phyloP scores from a whole-genome alignment of 1,139 yeast species.

The Debaryomyces nepalensis region DNA sequence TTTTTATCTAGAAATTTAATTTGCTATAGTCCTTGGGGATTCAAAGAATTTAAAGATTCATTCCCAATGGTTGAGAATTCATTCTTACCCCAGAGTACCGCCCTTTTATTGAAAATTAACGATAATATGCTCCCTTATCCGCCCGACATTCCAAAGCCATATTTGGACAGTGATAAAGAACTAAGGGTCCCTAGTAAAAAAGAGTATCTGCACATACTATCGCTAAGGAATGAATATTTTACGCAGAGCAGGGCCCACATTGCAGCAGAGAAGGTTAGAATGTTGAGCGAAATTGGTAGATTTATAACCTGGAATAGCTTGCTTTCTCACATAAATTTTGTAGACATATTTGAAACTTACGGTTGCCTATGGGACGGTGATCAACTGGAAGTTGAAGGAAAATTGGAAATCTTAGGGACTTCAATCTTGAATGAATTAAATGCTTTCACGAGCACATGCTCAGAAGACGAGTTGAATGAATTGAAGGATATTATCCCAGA shows the following conservation, averaged over 20 bases:
- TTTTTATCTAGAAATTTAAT: slow-evolving; percentile 11
- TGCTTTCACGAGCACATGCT: slow-evolving; percentile 25
- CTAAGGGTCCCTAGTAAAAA: slow-evolving; percentile 40
- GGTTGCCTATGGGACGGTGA: slow-evolving; percentile 29
- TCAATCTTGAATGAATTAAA: slow-evolving; percentile 31
- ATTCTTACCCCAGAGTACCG: slow-evolving; percentile 24
- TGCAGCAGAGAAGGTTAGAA: slow-evolving; percentile 45
- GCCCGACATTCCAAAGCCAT: slow-evolving; percentile 48
- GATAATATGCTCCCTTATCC: slow-evolving; percentile 28
- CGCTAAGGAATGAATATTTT: slow-evolving; percentile 42
- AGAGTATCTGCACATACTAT: slow-evolving; percentile 33
- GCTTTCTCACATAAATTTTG: slow-evolving; percentile 21
- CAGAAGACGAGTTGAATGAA: slow-evolving; percentile 19
- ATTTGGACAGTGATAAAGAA: slow-evolving; percentile 41
- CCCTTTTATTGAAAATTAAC: slow-evolving; percentile 24
- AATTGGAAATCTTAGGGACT: slow-evolving; percentile 23
- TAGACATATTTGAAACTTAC: slow-evolving; percentile 29
- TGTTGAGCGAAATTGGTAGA: slow-evolving; percentile 41
- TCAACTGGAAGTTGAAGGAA: slow-evolving; percentile 11
- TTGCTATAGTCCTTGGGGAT: slow-evolving; percentile 16
- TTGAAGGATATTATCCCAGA: slow-evolving; percentile 25
- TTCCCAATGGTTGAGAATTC: slow-evolving; percentile 18
- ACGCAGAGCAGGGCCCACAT: slow-evolving; percentile 41
- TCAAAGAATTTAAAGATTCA: slow-evolving; percentile 17
- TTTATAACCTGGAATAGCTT: slow-evolving; percentile 44